Evolutionary conservation across 805 yeast species (phyloP).

Genomic region (Starmera pachycereana): DNA sequence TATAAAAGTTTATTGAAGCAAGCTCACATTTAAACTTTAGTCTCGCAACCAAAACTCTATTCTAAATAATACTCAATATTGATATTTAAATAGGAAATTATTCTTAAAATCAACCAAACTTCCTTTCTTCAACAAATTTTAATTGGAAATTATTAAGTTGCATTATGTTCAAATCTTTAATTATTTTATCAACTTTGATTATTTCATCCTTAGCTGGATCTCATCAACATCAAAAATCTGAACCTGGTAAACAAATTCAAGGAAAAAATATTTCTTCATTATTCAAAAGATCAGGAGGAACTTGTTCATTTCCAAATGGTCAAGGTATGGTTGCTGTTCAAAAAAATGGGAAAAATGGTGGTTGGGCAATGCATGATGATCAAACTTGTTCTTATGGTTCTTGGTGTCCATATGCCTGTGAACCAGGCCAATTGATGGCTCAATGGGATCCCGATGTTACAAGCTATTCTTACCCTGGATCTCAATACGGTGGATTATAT

Average conservation of each 20-base stretch:
- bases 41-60: too few relatives aligned
- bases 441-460: constrained; percentile 82
- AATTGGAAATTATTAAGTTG: too few relatives aligned
- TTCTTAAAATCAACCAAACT: too few relatives aligned
- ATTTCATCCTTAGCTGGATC: background rate
- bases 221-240: constrained; percentile 12
- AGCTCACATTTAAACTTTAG: too few relatives aligned
- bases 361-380: constrained; percentile 83
- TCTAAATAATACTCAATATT: too few relatives aligned
- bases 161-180: background rate
- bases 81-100: too few relatives aligned
- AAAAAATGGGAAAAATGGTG: constrained; percentile 46
- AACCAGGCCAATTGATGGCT: constrained; percentile 77
- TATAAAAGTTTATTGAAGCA: too few relatives aligned
- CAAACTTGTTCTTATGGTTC: constrained; percentile 63
- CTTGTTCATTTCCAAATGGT: constrained; percentile 59
- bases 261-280: constrained; percentile 17
- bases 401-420: constrained; percentile 88
- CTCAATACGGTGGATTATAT: constrained; percentile 74
- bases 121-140: too few relatives aligned
- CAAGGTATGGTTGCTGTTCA: constrained; percentile 66
- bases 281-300: constrained; percentile 24
- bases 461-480: constrained; percentile 64
- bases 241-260: constrained; percentile 15
- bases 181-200: background rate